A percentile compares a stretch with the other conserved stretches of the same genome.
phyloP scores from a whole-genome alignment of 2,329 filamentous ascomycete species.

The Fusarium metavorans region DNA sequence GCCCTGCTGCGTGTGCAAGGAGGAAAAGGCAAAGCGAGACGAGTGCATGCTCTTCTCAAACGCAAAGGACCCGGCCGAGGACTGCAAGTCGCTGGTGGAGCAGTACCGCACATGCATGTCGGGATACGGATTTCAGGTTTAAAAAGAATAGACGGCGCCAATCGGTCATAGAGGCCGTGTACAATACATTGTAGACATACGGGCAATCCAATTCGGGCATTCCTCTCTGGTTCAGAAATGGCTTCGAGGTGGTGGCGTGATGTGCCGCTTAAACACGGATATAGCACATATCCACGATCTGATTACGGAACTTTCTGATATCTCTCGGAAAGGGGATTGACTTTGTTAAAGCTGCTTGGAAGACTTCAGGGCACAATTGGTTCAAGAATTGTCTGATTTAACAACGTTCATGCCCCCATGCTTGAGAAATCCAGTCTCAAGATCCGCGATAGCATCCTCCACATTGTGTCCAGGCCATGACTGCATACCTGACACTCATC shows the following conservation, averaged over 20 bases:
- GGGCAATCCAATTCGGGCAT: slow-evolving; percentile 36
- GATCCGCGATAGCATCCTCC: not conserved
- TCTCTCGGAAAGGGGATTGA: not conserved
- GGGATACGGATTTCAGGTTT: slow-evolving; percentile 87
- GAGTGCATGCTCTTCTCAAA: slow-evolving; percentile 99
- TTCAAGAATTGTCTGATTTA: not conserved
- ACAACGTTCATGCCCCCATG: not conserved
- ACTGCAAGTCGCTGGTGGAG: slow-evolving; percentile 85
- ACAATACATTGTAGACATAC: slow-evolving; percentile 43
- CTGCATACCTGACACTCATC: not conserved
- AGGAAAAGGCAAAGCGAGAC: slow-evolving; percentile 91
- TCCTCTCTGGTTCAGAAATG: slow-evolving; percentile 34
- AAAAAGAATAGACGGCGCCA: slow-evolving; percentile 34
- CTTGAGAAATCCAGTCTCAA: not conserved
- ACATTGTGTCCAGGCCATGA: not conserved
- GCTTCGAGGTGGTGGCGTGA: slow-evolving; percentile 37
- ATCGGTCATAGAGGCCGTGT: slow-evolving; percentile 33
- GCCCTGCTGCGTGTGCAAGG: slow-evolving; percentile 98
- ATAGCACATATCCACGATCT: not conserved
- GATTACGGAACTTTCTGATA: not conserved
- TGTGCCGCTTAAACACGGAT: not conserved
- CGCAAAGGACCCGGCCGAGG: slow-evolving; percentile 81
- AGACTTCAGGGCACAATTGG: not conserved
- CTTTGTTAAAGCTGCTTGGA: not conserved
- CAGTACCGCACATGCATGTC: slow-evolving; percentile 94